Evolutionary conservation across 2,329 filamentous ascomycete genomes (phyloP), one percentile per base, ranked within the genome.

Genomic region (Ophiosphaerella korrae): DNA sequence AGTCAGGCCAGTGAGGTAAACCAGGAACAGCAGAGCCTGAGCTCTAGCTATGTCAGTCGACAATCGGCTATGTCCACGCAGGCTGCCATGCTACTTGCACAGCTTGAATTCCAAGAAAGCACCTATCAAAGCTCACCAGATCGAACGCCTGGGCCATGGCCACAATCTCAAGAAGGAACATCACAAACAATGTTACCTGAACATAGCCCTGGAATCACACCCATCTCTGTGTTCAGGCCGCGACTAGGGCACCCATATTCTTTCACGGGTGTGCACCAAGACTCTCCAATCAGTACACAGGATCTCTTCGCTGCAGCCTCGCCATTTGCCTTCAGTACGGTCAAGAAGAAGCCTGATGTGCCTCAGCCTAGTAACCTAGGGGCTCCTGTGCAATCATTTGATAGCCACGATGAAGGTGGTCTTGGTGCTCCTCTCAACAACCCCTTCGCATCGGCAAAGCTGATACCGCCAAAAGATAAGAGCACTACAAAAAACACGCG

Each of bases 301-400:
- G 75, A 76, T 13, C 60, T 80, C 7, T 71, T 79, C 40, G 68
- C 71, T 23, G 74, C 69, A 56, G 73, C 69, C 44, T 67, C 75
- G 39, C 61, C 77, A 36, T 75, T 77, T 63, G 52, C 64, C 12
- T 71, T 72, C 57, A 75, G 73, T 45, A 75, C 74, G 9, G 63
- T 73, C 31, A 79, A 78, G 62, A 78, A 77, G 60, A 63, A 57
- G 35, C 18, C 56, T 13, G 43, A 53, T 12, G 54, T 41, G 42
- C 14, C 55, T 21, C 56, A 56, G 40, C 52, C 53, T 21, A 42
- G 62, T 44, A 60, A 57, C 24, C 44, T 70, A 45, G 63, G 56
- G 35, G 63, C 67, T 39, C 52, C 64, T 7, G 46, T 68, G 18
- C 54, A 60, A 12, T 50, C 60, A 11, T 57, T 45, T 12, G 38